Evolutionary conservation across 352 stramenopile species (phyloP), one percentile per base, ranked within the genome.

Genomic region (Globisporangium irregulare): DNA sequence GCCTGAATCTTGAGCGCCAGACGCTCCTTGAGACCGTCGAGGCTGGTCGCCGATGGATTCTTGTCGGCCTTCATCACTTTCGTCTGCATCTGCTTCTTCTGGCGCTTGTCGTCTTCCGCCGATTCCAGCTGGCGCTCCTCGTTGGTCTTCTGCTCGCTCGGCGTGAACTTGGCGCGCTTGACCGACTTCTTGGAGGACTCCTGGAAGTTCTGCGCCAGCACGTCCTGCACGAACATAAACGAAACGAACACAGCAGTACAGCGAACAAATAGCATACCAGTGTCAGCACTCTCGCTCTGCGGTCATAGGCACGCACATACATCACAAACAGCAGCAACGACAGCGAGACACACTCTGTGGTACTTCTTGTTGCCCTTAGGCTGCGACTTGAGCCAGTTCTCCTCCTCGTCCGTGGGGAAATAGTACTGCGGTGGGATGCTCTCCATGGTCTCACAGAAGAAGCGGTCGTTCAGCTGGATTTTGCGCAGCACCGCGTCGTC

Each of bases 391-490:
- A 81, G 77, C 79, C 83, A 93, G 73, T 92, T 93, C 34, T 84
- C 75, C 64, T 93, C 83, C 20, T 82, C 81, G 62, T 93, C 86
- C 24, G 82, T 91, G 83, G 83, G 38, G 70, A 93, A 90, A 77
- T 93, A 93, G 62, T 86, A 89, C 32, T 87, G 77, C 63, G 80
- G 73, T 34, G 86, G 86, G 60, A 92, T 93, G 61, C 81, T 79
- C 69, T 92, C 86, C 83, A 92, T 91, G 9, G 72, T 80, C 43
- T 84, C 74, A 66, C 82, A 92, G 72, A 93, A 92, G 67, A 93
- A 93, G 29, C 73, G 73, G 62, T 93, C 86, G 59, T 92, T 66
- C 27, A 59, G 60, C 71, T 77, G 64, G 54, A 78, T 79, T 25
- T 65, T 60, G 12, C 24, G 64, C 58, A 80, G 62, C 63, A 64